Percentiles rank a stretch among this genome's conserved stretches.
phyloP scores from a whole-genome alignment of 2,329 filamentous ascomycete species.

The Aureobasidium melanogenum region DNA sequence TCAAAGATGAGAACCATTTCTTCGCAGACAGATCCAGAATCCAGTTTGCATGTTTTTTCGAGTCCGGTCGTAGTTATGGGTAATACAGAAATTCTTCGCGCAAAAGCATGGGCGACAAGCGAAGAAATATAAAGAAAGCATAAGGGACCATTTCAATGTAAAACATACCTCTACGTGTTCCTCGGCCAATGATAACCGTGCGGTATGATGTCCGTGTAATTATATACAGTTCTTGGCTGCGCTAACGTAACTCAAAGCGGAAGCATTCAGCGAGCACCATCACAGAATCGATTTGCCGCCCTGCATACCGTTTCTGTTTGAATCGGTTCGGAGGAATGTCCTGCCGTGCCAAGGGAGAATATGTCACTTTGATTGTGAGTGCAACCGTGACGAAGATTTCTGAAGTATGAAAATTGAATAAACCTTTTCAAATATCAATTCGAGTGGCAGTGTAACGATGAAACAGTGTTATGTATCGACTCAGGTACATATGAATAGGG shows the following conservation, averaged over 20 bases:
- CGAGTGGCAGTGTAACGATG: no score
- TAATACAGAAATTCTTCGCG: not conserved
- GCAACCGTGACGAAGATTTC: no score
- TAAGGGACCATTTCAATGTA: not conserved
- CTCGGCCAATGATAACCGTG: not conserved
- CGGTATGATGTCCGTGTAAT: not conserved
- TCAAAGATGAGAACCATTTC: not conserved
- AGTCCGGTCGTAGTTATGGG: no score
- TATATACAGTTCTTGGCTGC: not conserved
- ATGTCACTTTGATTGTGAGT: no score
- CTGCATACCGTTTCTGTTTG: not conserved
- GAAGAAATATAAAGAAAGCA: not conserved
- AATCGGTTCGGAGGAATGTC: not conserved
- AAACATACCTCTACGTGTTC: not conserved
- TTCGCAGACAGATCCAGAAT: no score
- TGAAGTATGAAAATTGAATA: no score
- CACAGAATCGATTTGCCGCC: not conserved
- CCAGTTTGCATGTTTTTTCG: not conserved
- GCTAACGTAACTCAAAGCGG: not conserved
- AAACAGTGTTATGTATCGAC: not conserved
- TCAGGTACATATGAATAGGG: not conserved
- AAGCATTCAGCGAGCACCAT: not conserved
- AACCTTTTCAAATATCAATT: no score
- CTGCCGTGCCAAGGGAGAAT: no score
- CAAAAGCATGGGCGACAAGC: not conserved